Evolutionary conservation across 2,329 filamentous ascomycete genomes (phyloP).

Genomic region (Aspergillus jensenii): DNA sequence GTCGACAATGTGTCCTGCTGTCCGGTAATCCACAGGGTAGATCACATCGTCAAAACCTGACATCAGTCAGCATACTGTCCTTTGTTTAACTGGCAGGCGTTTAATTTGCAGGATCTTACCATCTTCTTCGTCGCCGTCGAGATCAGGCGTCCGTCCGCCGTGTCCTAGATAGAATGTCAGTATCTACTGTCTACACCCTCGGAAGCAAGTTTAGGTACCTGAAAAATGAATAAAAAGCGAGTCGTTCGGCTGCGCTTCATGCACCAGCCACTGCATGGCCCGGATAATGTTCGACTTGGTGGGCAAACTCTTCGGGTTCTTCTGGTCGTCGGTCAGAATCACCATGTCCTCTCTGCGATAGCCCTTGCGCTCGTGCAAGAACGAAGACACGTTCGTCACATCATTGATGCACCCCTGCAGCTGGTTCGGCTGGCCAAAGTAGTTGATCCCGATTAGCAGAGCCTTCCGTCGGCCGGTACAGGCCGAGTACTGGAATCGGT

Average conservation of each 20-base stretch:
- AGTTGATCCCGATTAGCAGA: conserved; percentile 91
- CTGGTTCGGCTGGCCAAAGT: conserved; percentile 87
- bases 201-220: conserved; percentile 52
- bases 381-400: conserved; percentile 92
- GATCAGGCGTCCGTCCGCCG: conserved; percentile 71
- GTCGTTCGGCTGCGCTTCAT: conserved; percentile 87
- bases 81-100: neutral
- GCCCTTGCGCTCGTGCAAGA: conserved; percentile 79
- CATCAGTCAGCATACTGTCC: neutral
- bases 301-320: conserved; percentile 94
- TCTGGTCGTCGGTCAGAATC: conserved; percentile 90
- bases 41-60: conserved; percentile 72
- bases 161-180: conserved; percentile 53
- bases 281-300: conserved; percentile 92
- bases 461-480: conserved; percentile 88
- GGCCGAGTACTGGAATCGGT: conserved; percentile 88
- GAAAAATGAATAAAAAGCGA: conserved; percentile 97
- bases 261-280: conserved; percentile 98
- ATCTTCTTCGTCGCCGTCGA: conserved; percentile 75
- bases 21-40: conserved; percentile 71
- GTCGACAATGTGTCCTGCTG: conserved; percentile 71
- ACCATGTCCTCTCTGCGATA: conserved; percentile 98
- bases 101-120: conserved; percentile 30
- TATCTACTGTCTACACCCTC: too few species aligned
- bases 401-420: conserved; percentile 94